These are phyloP conservation scores for Coffea canephora DNA, from an alignment of 257 asterid species.

Conservation along the genomic window DNA sequence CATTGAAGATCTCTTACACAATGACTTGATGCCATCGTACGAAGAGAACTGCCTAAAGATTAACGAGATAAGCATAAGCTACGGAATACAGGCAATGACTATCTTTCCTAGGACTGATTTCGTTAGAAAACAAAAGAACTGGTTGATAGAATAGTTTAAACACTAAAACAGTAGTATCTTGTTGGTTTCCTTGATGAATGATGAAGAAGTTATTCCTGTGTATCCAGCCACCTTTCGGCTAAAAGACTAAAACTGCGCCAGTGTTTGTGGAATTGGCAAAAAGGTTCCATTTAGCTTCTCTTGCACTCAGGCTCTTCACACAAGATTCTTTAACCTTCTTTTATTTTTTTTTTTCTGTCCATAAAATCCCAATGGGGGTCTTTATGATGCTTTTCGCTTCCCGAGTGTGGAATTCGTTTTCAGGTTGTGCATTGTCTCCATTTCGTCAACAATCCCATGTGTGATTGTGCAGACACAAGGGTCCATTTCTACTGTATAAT, in stretches of 20 bases:
- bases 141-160: no score
- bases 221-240: slow-evolving; percentile 19
- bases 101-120: not conserved
- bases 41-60: slow-evolving; percentile 1
- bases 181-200: not conserved
- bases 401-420: not conserved
- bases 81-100: not conserved
- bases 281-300: slow-evolving; percentile 6
- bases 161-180: not conserved
- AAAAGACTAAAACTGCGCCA: slow-evolving; percentile 4
- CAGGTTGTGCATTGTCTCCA: not conserved
- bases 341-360: not conserved
- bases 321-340: slow-evolving; percentile 14
- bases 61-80: not conserved
- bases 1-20: slow-evolving; percentile 49
- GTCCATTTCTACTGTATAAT: not conserved
- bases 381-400: slow-evolving; percentile 6
- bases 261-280: not conserved
- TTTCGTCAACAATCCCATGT: no score
- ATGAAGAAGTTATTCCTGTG: slow-evolving; percentile 5
- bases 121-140: not conserved
- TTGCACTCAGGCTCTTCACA: not conserved
- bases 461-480: not conserved
- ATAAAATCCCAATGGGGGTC: not conserved
- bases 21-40: slow-evolving; percentile 38